Evolutionary conservation across 1,284 basidiomycete genomes (phyloP), one percentile per base, ranked within the genome.

Genomic region (Anthracocystis walkeri): DNA sequence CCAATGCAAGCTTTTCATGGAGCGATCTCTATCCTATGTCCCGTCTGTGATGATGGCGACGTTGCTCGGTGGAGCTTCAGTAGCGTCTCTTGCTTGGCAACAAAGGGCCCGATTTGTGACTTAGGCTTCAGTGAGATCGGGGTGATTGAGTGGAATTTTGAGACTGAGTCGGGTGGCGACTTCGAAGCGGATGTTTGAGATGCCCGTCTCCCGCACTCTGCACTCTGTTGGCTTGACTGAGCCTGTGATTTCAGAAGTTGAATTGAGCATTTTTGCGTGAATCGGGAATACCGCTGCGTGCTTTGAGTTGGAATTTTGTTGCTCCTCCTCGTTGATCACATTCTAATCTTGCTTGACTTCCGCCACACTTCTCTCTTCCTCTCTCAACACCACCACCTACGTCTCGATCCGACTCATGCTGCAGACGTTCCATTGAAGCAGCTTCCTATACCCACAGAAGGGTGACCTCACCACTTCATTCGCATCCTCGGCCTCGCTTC

Each of bases 261-360:
- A 31, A 55, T 33, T 45, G n/a, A 33, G 41, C 12, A 33, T 48
- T 29, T n/a, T 48, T 31, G 44, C 20, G 21, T 44, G 29, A 59
- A 59, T 63, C 66, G 66, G 66, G 66, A 29, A 58, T 51, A 23
- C 16, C 25, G n/a, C 38, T 31, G 38, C 23, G 16, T n/a, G 40
- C n/a, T 23, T 38, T 53, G 38, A 41, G 51, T 38, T 38, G 33
- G n/a, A 23, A 11, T 25, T 23, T n/a, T 49, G 46, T 21, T 33
- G 20, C 38, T 59, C 25, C 58, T 35, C 25, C 49, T 64, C 40
- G 31, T 50, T 46, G 23, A 52, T 27, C 50, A 12, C 7, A 10
- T 16, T 31, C 53, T 50, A 38, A 58, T 18, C 31, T 20, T n/a
- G n/a, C 31, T 35, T 35, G 10, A 23, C 35, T 35, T 44, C 57